These are phyloP conservation scores for Verticillium nubilum DNA, from an alignment of 2,329 filamentous ascomycete species.

Conservation along the genomic window DNA sequence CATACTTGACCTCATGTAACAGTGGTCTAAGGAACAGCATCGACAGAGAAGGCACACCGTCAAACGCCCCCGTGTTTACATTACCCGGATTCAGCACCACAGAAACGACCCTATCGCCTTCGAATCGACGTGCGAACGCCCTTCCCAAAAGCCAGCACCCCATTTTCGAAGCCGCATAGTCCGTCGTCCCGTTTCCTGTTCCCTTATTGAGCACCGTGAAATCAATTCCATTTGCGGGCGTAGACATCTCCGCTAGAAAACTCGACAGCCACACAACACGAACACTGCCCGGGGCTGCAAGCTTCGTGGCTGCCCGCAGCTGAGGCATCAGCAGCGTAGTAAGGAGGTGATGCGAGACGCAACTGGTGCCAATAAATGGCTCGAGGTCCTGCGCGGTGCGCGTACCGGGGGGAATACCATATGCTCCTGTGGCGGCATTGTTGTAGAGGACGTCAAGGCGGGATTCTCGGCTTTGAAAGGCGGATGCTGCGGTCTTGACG, in stretches of 20 bases:
- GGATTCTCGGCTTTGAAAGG: slow-evolving; percentile 29
- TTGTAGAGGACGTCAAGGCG: slow-evolving; percentile 37
- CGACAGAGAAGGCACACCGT: too few species aligned
- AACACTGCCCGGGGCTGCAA: background rate
- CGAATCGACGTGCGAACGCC: too few species aligned
- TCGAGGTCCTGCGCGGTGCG: slow-evolving; percentile 26
- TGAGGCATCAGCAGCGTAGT: slow-evolving; percentile 26
- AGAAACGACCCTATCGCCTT: too few species aligned
- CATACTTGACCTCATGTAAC: too few species aligned
- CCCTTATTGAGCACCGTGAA: too few species aligned
- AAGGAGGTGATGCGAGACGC: slow-evolving; percentile 26
- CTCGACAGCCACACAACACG: background rate
- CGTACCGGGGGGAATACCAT: slow-evolving; percentile 10
- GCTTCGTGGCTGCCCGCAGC: slow-evolving; percentile 20
- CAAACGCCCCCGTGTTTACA: too few species aligned
- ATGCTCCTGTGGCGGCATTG: slow-evolving; percentile 25
- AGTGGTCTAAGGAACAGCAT: too few species aligned
- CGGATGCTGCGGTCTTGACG: slow-evolving; percentile 29
- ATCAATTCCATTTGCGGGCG: too few species aligned
- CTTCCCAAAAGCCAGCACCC: too few species aligned
- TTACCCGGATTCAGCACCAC: too few species aligned
- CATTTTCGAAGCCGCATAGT: too few species aligned
- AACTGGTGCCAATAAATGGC: slow-evolving; percentile 25
- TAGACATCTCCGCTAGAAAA: background rate
- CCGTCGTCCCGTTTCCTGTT: too few species aligned